These are phyloP conservation scores for Globisporangium lucens DNA, from an alignment of 352 stramenopile genomes.

Conservation along the genomic window DNA sequence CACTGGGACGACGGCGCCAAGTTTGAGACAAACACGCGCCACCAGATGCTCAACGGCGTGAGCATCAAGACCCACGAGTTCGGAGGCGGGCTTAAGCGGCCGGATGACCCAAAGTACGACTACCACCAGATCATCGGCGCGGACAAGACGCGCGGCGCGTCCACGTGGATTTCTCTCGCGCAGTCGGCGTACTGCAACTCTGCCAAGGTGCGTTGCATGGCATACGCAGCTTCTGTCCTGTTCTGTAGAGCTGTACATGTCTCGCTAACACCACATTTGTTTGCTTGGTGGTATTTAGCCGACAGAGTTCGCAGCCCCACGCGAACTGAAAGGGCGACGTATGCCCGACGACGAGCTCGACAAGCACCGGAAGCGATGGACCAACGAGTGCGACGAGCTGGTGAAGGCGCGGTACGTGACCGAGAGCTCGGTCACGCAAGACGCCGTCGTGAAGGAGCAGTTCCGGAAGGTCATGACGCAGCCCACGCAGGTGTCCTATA, in stretches of 20 bases:
- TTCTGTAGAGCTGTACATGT: too few species aligned
- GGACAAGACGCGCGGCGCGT: slow-evolving; percentile 48
- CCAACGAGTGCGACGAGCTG: slow-evolving; percentile 50
- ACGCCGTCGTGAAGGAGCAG: slow-evolving; percentile 38
- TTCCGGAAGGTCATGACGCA: slow-evolving; percentile 66
- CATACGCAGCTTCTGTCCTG: too few species aligned
- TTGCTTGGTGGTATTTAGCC: slow-evolving; percentile 14
- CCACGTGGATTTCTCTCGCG: slow-evolving; percentile 57
- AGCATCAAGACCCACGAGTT: slow-evolving; percentile 35
- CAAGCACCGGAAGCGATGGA: slow-evolving; percentile 59
- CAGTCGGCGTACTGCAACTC: slow-evolving; percentile 59
- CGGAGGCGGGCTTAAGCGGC: slow-evolving; percentile 41
- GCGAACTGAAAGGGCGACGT: slow-evolving; percentile 44
- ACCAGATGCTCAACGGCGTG: slow-evolving; percentile 56
- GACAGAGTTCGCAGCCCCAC: slow-evolving; percentile 65
- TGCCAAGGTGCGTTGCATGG: slow-evolving; percentile 20
- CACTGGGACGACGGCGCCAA: slow-evolving; percentile 37
- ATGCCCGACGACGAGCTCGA: slow-evolving; percentile 53
- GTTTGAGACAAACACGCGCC: slow-evolving; percentile 53
- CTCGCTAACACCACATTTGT: not conserved
- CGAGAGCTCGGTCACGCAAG: slow-evolving; percentile 42
- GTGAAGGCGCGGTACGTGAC: slow-evolving; percentile 58
- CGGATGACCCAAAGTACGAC: slow-evolving; percentile 62
- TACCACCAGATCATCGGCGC: slow-evolving; percentile 60
- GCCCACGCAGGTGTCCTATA: slow-evolving; percentile 46